Evolutionary conservation across 106 monocot species (phyloP).

Genomic region (Dioscorea zingiberensis): DNA sequence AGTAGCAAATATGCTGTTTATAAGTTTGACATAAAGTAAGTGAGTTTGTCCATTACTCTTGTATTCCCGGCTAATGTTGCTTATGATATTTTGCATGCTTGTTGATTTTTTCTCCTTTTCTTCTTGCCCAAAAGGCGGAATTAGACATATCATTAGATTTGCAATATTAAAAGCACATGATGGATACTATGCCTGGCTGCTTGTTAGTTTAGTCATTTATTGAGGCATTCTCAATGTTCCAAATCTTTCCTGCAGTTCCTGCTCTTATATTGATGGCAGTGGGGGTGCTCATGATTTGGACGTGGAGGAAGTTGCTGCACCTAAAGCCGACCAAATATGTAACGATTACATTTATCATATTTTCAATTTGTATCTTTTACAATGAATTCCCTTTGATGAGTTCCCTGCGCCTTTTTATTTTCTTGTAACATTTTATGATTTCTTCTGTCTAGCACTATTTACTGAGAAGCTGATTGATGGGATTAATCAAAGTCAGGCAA

Average conservation of each 20-base stretch:
- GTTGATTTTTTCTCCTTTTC: not conserved
- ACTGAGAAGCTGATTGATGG: conserved; percentile 81
- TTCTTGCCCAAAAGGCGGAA: not conserved
- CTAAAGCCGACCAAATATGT: conserved; percentile 61
- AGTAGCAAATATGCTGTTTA: conserved; percentile 38
- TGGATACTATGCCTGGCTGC: no score
- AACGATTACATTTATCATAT: conserved; percentile 21
- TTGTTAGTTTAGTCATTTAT: no score
- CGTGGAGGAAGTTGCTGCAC: conserved; percentile 39
- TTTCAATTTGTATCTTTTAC: no score
- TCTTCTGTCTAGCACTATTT: conserved; percentile 52
- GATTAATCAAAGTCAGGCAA: conserved; percentile 69
- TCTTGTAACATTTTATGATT: no score
- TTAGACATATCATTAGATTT: no score
- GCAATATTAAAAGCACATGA: no score
- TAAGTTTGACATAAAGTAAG: conserved; percentile 62
- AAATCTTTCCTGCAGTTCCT: conserved; percentile 45
- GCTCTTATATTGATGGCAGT: conserved; percentile 53
- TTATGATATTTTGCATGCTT: not conserved
- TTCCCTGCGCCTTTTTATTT: no score
- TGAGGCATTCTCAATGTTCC: not conserved
- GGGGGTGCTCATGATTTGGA: conserved; percentile 60
- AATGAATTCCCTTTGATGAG: no score
- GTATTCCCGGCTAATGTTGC: not conserved
- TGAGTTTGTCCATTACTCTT: not conserved